Percentiles rank a stretch among this genome's conserved stretches.
Conservation (phyloP, 1,139 yeast species). For the Geotrichum cucujoidarum region DNA sequence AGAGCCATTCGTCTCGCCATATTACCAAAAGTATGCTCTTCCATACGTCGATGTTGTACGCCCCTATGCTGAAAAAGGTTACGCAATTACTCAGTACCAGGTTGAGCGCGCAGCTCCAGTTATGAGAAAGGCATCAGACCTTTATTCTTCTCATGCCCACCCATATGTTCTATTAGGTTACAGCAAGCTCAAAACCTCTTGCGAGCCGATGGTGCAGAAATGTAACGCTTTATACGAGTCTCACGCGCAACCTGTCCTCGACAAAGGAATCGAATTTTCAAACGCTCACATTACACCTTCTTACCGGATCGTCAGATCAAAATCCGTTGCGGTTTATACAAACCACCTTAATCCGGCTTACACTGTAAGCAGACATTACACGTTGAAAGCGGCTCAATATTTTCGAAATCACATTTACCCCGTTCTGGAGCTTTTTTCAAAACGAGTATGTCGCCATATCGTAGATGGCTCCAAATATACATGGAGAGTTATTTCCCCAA, state of each 20-base stretch:
- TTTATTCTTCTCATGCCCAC: slow-evolving; percentile 22
- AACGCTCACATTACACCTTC: not conserved
- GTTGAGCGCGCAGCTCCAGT: too few relatives aligned
- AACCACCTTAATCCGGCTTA: too few relatives aligned
- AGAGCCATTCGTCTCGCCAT: slow-evolving; percentile 21
- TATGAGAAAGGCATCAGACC: slow-evolving; percentile 7
- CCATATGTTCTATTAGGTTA: slow-evolving; percentile 21
- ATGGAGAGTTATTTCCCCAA: slow-evolving; percentile 26
- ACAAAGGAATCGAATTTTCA: slow-evolving; percentile 5
- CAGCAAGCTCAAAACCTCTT: slow-evolving; percentile 10
- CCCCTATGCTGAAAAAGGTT: slow-evolving; percentile 25
- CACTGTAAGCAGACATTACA: too few relatives aligned
- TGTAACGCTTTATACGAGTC: slow-evolving; percentile 17
- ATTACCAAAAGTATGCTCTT: slow-evolving; percentile 21
- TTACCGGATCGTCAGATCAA: not conserved
- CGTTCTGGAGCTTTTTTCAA: slow-evolving; percentile 1
- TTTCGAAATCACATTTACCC: slow-evolving; percentile 6
- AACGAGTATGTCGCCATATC: too few relatives aligned
- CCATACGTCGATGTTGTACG: slow-evolving; percentile 24
- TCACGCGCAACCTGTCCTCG: slow-evolving; percentile 19
- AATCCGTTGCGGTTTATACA: too few relatives aligned
- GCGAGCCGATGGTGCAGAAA: slow-evolving; percentile 21
- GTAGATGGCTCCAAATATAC: not conserved
- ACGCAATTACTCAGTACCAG: too few relatives aligned
- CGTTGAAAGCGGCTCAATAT: not conserved